Evolutionary conservation across 768 basidiomycete species (phyloP).

Genomic region (Rhodocollybia butyracea): DNA sequence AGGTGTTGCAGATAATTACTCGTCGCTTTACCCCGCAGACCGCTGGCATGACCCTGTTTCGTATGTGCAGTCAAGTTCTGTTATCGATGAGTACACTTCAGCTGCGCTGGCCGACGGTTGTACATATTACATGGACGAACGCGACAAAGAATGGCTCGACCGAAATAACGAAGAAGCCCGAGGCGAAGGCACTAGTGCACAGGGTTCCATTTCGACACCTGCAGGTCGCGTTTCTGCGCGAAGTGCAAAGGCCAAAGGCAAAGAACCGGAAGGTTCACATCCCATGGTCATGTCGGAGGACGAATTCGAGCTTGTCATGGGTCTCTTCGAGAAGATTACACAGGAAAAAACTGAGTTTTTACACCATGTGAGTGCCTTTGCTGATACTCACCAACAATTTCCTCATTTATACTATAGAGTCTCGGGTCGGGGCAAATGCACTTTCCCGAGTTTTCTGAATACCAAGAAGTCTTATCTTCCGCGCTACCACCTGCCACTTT

Average conservation of each 20-base stretch:
- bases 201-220: conserved; percentile 58
- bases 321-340: conserved; percentile 86
- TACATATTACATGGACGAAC: conserved; percentile 94
- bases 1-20: conserved; percentile 75
- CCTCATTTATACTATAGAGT: conserved; percentile 33
- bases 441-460: conserved; percentile 73
- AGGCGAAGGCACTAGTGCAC: conserved; percentile 80
- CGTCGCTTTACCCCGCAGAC: conserved; percentile 64
- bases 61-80: conserved; percentile 80
- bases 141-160: conserved; percentile 92
- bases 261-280: conserved; percentile 68
- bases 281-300: conserved; percentile 79
- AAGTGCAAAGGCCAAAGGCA: conserved; percentile 80
- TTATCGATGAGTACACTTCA: conserved; percentile 71
- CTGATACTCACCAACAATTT: background rate
- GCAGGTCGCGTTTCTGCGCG: conserved; percentile 55
- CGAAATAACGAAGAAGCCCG: conserved; percentile 85
- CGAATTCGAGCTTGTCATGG: conserved; percentile 95
- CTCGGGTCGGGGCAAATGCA: conserved; percentile 58
- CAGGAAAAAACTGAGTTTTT: conserved; percentile 88
- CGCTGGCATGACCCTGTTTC: conserved; percentile 76
- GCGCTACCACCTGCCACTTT: conserved; percentile 62
- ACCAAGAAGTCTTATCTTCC: conserved; percentile 62
- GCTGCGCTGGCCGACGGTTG: conserved; percentile 69
- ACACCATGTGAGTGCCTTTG: conserved; percentile 66